These are phyloP conservation scores for Talaromyces adpressus DNA, from an alignment of 495 filamentous ascomycete genomes.

Conservation along the genomic window DNA sequence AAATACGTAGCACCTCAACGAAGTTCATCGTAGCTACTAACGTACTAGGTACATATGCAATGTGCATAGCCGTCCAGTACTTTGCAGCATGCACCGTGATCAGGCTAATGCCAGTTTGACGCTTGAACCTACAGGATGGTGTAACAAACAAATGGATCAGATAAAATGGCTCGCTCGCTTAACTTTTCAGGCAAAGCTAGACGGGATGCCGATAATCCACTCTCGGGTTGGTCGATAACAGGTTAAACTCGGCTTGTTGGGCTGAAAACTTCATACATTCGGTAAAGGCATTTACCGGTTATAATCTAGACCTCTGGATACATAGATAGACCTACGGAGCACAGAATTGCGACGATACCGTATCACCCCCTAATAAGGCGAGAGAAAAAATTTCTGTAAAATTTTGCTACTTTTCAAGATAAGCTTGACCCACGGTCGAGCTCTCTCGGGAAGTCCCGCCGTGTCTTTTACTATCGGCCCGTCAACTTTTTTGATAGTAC, in stretches of 20 bases:
- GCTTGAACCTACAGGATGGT: background rate
- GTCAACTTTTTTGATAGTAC: background rate
- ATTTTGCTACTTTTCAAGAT: background rate
- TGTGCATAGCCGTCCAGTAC: background rate
- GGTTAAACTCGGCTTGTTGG: background rate
- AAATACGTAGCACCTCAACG: background rate
- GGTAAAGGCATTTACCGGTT: background rate
- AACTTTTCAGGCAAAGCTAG: background rate
- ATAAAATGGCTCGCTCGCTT: background rate
- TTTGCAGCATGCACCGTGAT: background rate
- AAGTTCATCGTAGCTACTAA: background rate
- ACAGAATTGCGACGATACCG: background rate
- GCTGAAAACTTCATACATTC: background rate
- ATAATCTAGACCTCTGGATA: background rate
- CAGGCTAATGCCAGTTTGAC: background rate
- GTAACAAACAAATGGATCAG: background rate
- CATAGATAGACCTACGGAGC: background rate
- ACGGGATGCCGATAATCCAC: background rate
- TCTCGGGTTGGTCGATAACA: background rate
- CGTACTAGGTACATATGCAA: background rate
- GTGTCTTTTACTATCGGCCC: slow-evolving; percentile 6
- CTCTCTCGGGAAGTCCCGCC: slow-evolving; percentile 4
- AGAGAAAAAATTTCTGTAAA: too few species aligned
- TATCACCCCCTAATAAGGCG: background rate
- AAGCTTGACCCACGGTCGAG: background rate